Evolutionary conservation across 305 asterid genomes (phyloP).

Genomic region (Fraxinus xanthoxyloides): DNA sequence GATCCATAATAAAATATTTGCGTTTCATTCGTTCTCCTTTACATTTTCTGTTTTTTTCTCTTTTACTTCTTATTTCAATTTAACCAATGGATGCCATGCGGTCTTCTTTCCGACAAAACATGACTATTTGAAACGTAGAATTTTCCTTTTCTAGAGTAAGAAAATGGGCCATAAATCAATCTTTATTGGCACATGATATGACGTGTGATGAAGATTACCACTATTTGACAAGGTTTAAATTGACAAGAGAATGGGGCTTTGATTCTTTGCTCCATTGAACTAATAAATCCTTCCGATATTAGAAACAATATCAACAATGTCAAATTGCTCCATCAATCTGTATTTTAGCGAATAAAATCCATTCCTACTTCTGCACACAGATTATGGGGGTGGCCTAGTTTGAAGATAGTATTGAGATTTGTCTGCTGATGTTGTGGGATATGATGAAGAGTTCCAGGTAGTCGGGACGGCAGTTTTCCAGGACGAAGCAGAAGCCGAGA

Average conservation of each 20-base stretch:
- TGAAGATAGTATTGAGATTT: slow-evolving; percentile 34
- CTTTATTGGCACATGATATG: neutral
- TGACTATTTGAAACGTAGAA: neutral
- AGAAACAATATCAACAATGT: neutral
- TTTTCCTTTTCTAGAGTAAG: neutral
- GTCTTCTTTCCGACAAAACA: neutral
- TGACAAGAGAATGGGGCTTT: neutral
- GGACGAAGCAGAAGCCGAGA: slow-evolving; percentile 23
- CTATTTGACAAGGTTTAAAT: neutral
- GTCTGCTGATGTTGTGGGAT: slow-evolving; percentile 22
- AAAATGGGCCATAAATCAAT: neutral
- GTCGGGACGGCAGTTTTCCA: slow-evolving; percentile 29
- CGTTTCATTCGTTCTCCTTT: neutral
- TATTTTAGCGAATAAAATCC: neutral
- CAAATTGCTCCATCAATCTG: neutral
- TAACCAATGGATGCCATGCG: neutral
- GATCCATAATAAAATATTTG: neutral
- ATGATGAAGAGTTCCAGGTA: slow-evolving; percentile 20
- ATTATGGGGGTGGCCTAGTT: slow-evolving; percentile 37
- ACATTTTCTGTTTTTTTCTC: neutral
- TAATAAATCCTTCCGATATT: neutral
- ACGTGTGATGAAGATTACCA: neutral
- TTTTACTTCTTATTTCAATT: neutral
- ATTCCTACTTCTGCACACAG: neutral
- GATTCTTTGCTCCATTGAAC: neutral